Evolutionary conservation across 2,329 filamentous ascomycete species (phyloP), one percentile per base, ranked within the genome.

Genomic region (Colletotrichum brevisporum): DNA sequence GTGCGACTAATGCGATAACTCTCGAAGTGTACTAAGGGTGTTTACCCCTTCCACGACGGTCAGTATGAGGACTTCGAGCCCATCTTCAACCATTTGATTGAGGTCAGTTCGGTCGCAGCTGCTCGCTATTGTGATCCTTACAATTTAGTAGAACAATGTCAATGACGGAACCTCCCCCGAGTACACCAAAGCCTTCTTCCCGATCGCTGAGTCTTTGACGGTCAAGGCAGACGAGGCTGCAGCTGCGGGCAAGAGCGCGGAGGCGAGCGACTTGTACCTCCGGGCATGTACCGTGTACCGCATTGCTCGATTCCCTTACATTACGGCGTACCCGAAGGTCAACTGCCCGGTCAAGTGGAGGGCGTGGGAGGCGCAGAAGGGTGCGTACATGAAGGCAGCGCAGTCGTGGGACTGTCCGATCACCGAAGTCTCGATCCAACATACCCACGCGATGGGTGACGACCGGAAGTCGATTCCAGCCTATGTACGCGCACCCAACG

Each of bases 41-140:
- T 94, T 9, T 92, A 93, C 74, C 90, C 91, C 0, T 94, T 94
- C 83, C 92, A 94, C 82, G 92, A 94, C 78, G 89, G 90, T 56
- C 82, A 84, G 4, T 86, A 87, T 67, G 84, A 89, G 66, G 92
- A 94, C 78, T 94, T 94, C 75, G 85, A 88, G 73, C 90, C 90
- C 18, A 85, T 94, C 39, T 92, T 93, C 58, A 77, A 86, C n/a
- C 81, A 87, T 63, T 81, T 94, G 52, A 87, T 91, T 55, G 79
- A 85, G 71, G 86, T 88, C 77, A 58, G 18, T 75, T 27, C 3
- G 8, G 10, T 4, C 2, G 39, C 9, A 39, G n/a, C 13, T 8
- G 5, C 4, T 41, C 4, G 5, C 24, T 24, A 13, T 21, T 6
- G 18, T n/a, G 4, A n/a, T 15, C 15, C 48, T 55, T 16, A 62